Evolutionary conservation across 768 basidiomycete species (phyloP).

Genomic region (Leccinum boreale): DNA sequence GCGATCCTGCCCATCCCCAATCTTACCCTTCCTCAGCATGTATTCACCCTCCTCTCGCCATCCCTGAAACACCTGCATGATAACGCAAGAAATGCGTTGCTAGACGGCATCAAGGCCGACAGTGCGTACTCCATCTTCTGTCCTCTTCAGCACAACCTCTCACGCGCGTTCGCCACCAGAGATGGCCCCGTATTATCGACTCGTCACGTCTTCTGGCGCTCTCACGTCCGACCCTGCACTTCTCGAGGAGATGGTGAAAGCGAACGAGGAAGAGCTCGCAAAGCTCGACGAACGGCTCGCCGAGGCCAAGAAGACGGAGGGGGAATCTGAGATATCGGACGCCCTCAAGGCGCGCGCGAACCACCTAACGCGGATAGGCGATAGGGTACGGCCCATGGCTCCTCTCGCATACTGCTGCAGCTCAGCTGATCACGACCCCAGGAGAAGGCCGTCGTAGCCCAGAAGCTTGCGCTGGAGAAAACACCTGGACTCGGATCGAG

Average conservation of each 20-base stretch:
- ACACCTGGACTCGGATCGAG: slow-evolving; percentile 89
- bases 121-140: slow-evolving; percentile 44
- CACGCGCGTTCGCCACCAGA: slow-evolving; percentile 41
- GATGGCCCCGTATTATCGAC: slow-evolving; percentile 83
- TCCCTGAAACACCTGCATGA: slow-evolving; percentile 62
- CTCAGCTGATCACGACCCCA: slow-evolving; percentile 26
- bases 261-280: slow-evolving; percentile 70
- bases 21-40: slow-evolving; percentile 72
- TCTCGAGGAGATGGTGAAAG: slow-evolving; percentile 34
- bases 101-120: slow-evolving; percentile 77
- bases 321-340: slow-evolving; percentile 92
- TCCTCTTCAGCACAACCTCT: neutral
- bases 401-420: neutral
- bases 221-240: slow-evolving; percentile 39
- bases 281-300: slow-evolving; percentile 73
- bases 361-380: slow-evolving; percentile 86
- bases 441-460: slow-evolving; percentile 80
- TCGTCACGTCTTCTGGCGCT: slow-evolving; percentile 49
- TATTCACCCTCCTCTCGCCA: slow-evolving; percentile 68
- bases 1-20: slow-evolving; percentile 84
- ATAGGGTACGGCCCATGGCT: slow-evolving; percentile 45
- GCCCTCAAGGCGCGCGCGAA: slow-evolving; percentile 80
- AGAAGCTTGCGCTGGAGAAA: slow-evolving; percentile 83
- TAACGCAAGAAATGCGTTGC: slow-evolving; percentile 57
- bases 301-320: slow-evolving; percentile 88